A percentile compares a stretch with the other conserved stretches of the same genome.
These are phyloP conservation scores for Rhynchospora pubera DNA, from an alignment of 176 grass and related monocot genomes.

Conservation along the genomic window DNA sequence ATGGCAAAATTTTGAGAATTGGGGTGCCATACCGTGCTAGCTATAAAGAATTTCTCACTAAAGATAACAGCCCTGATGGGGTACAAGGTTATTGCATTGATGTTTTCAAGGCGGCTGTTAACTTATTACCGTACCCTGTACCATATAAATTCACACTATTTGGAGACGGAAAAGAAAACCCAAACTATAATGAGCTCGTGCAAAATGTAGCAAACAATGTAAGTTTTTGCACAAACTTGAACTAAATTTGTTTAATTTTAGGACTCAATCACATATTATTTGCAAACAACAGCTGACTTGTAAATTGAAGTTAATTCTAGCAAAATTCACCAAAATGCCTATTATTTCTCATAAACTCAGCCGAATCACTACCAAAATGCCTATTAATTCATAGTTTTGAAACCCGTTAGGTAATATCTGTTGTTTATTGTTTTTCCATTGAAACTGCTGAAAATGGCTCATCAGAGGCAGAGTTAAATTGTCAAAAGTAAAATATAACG, in stretches of 20 bases:
- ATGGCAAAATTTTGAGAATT: constrained; percentile 58
- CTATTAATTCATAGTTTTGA: not conserved
- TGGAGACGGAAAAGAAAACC: constrained; percentile 73
- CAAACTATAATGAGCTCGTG: constrained; percentile 54
- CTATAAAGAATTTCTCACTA: constrained; percentile 62
- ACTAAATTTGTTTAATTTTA: constrained; percentile 4
- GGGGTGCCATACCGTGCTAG: constrained; percentile 65
- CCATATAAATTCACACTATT: constrained; percentile 43
- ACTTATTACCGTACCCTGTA: constrained; percentile 65
- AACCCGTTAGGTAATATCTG: not conserved
- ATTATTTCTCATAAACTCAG: not conserved
- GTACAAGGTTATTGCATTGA: constrained; percentile 87
- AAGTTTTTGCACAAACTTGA: constrained; percentile 23
- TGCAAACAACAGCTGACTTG: not conserved
- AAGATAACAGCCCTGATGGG: constrained; percentile 38
- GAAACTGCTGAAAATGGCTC: not conserved
- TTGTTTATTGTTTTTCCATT: not conserved
- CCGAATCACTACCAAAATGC: not conserved
- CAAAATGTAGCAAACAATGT: constrained; percentile 59
- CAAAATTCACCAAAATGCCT: not conserved
- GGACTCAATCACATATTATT: not conserved
- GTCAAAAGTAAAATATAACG: too few relatives aligned
- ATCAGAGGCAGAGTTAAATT: not conserved
- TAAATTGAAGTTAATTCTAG: not conserved
- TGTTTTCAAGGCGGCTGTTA: constrained; percentile 70